A percentile compares a stretch with the other conserved stretches of the same genome.
Conservation (phyloP, 2,329 filamentous ascomycete species). For the Nigrospora oryzae region DNA sequence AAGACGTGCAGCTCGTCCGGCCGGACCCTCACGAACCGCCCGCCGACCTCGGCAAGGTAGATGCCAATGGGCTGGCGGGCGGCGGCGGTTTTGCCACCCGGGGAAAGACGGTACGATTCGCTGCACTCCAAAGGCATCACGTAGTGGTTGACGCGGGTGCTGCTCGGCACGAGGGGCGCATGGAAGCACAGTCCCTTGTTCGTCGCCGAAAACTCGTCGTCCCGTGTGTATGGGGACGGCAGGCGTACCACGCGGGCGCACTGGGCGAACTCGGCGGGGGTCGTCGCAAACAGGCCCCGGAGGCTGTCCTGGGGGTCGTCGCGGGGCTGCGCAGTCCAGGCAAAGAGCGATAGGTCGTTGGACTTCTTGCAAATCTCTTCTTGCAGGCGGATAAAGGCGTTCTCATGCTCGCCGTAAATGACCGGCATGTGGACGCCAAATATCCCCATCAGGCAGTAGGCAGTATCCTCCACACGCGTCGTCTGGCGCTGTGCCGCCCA, state of each 20-base stretch:
- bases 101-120: too few relatives aligned
- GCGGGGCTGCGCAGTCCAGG: neutral
- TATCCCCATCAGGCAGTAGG: neutral
- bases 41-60: too few relatives aligned
- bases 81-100: too few relatives aligned
- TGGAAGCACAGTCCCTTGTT: neutral
- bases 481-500: conserved; percentile 1
- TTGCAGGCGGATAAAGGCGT: conserved; percentile 1
- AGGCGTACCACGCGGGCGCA: neutral
- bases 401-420: neutral
- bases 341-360: neutral
- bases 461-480: neutral
- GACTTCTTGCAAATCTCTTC: conserved; percentile 1
- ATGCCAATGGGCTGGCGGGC: too few relatives aligned
- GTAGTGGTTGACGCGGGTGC: too few relatives aligned
- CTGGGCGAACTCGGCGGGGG: neutral
- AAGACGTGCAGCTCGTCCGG: too few relatives aligned
- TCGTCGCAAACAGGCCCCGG: neutral
- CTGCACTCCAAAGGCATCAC: too few relatives aligned
- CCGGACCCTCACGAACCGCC: too few relatives aligned
- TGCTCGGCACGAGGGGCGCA: too few relatives aligned
- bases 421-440: conserved; percentile 1
- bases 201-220: neutral
- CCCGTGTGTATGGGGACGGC: neutral
- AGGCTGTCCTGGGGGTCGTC: neutral